phyloP scores from a whole-genome alignment of 2,329 filamentous ascomycete species.

The Apiospora saccharicola region DNA sequence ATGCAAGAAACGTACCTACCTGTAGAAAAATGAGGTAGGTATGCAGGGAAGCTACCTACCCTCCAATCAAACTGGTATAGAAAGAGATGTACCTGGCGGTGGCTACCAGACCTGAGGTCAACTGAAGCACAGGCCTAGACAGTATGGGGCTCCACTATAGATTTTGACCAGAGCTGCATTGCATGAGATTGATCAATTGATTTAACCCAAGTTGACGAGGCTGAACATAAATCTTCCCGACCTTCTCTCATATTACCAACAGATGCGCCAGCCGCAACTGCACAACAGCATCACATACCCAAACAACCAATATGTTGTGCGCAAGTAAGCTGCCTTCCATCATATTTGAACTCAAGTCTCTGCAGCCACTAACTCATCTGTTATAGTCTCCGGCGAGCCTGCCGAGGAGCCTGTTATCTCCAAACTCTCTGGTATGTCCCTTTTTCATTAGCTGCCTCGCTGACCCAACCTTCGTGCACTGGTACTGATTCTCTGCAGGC shows the following conservation, averaged over 20 bases:
- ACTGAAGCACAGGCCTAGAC: neutral
- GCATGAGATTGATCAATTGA: slow-evolving; percentile 11
- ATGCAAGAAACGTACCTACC: too few relatives aligned
- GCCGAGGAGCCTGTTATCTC: slow-evolving; percentile 95
- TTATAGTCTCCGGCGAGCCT: slow-evolving; percentile 90
- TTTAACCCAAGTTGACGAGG: slow-evolving; percentile 6
- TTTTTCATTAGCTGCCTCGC: slow-evolving; percentile 20
- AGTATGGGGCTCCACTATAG: neutral
- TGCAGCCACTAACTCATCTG: slow-evolving; percentile 31
- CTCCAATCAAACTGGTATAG: too few relatives aligned
- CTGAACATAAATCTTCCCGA: slow-evolving; percentile 9
- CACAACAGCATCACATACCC: slow-evolving; percentile 25
- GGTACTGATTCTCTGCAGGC: slow-evolving; percentile 59
- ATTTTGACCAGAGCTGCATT: neutral
- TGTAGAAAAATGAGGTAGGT: too few relatives aligned
- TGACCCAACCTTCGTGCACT: neutral
- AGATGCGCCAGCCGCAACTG: slow-evolving; percentile 26
- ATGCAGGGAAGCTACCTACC: too few relatives aligned
- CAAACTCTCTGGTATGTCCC: slow-evolving; percentile 82
- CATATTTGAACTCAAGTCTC: neutral
- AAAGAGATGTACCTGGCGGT: neutral
- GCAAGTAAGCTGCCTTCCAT: slow-evolving; percentile 46
- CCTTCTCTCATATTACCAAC: neutral
- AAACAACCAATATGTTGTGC: slow-evolving; percentile 54
- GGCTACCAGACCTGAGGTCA: neutral